phyloP scores from a whole-genome alignment of 179 eudicot species.

The Silene coronaria region DNA sequence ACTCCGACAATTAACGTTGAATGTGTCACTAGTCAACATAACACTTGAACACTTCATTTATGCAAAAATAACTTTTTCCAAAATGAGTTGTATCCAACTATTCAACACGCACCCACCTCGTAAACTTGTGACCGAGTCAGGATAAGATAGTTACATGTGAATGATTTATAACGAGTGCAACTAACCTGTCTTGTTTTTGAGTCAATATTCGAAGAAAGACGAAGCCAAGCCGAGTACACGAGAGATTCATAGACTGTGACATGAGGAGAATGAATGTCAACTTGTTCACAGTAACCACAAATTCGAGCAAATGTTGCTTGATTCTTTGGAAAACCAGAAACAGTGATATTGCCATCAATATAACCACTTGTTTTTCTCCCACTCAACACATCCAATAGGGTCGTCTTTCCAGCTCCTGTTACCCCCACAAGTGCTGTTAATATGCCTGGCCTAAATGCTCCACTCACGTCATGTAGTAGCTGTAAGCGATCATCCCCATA shows the following conservation, averaged over 20 bases:
- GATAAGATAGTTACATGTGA: too few relatives aligned
- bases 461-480: constrained; percentile 63
- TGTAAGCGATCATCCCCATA: constrained; percentile 55
- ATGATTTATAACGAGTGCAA: neutral
- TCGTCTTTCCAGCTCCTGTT: constrained; percentile 86
- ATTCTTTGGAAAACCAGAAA: constrained; percentile 75
- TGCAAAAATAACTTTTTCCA: too few relatives aligned
- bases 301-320: constrained; percentile 75
- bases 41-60: too few relatives aligned
- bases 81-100: too few relatives aligned
- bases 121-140: too few relatives aligned
- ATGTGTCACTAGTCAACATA: too few relatives aligned
- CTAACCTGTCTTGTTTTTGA: constrained; percentile 46
- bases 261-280: constrained; percentile 74
- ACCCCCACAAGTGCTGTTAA: constrained; percentile 82
- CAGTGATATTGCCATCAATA: constrained; percentile 57
- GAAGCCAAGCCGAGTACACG: constrained; percentile 72
- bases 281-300: constrained; percentile 79
- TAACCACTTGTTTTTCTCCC: constrained; percentile 78
- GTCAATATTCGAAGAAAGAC: constrained; percentile 52
- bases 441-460: constrained; percentile 75
- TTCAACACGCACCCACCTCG: too few relatives aligned
- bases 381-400: constrained; percentile 80
- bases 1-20: too few relatives aligned
- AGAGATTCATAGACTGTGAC: constrained; percentile 85